phyloP scores from a whole-genome alignment of 2,329 filamentous ascomycete genomes.

The Ophiostoma fasciatum region DNA sequence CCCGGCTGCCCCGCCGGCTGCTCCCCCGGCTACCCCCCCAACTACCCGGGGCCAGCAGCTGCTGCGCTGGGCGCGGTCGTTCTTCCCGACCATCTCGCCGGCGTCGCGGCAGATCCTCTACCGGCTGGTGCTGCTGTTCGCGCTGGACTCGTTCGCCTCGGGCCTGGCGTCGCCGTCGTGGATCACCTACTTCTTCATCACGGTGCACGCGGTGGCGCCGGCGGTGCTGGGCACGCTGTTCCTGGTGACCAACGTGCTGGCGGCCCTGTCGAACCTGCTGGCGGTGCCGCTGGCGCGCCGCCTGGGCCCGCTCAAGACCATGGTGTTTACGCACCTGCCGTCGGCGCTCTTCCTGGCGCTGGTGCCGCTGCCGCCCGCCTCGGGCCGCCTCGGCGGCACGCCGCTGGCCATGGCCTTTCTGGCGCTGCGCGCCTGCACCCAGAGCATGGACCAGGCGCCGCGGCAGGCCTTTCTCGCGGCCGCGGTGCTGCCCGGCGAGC shows the following conservation, averaged over 20 bases:
- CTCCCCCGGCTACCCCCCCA: too few species aligned
- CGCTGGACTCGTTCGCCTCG: constrained; percentile 32
- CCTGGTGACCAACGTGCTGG: constrained; percentile 36
- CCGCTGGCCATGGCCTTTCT: constrained; percentile 33
- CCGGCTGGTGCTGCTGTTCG: constrained; percentile 31
- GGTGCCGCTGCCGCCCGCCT: constrained; percentile 22
- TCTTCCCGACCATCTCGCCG: constrained; percentile 42
- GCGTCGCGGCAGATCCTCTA: constrained; percentile 39
- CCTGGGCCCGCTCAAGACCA: constrained; percentile 41
- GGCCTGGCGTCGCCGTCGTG: constrained; percentile 35
- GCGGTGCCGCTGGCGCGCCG: constrained; percentile 39
- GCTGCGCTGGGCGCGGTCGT: too few species aligned
- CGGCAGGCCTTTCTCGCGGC: constrained; percentile 55
- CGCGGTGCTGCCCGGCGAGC: constrained; percentile 46
- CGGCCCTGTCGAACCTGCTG: constrained; percentile 34
- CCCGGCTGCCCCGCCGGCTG: background rate
- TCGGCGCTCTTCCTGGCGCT: constrained; percentile 50
- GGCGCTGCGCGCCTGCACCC: constrained; percentile 43
- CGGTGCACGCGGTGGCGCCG: constrained; percentile 30
- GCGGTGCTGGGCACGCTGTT: constrained; percentile 39
- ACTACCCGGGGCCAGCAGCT: too few species aligned
- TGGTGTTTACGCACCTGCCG: constrained; percentile 62
- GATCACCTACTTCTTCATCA: constrained; percentile 42
- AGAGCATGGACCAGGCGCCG: constrained; percentile 58
- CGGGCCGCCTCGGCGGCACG: constrained; percentile 3